Conservation (phyloP, 2,329 filamentous ascomycete species). For the Penicillium sp. region DNA sequence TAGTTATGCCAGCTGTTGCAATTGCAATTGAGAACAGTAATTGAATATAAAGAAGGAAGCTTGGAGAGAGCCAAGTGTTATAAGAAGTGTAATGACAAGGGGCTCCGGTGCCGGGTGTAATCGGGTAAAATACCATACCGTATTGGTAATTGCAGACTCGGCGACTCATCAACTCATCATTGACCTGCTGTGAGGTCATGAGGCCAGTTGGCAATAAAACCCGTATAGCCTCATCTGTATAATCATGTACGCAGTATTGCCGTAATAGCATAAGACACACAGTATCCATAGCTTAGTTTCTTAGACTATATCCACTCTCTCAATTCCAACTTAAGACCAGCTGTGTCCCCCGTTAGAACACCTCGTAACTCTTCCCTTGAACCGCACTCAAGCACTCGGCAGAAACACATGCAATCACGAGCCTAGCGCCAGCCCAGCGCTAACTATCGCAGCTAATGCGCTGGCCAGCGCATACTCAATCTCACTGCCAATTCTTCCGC, state of each 20-base stretch:
- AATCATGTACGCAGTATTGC: background rate
- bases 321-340: background rate
- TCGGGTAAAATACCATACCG: slow-evolving; percentile 7
- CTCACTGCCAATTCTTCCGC: background rate
- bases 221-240: background rate
- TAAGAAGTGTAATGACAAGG: background rate
- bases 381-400: background rate
- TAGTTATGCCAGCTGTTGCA: background rate
- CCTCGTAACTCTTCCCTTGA: background rate
- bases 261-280: background rate
- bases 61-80: background rate
- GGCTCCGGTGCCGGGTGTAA: slow-evolving; percentile 3
- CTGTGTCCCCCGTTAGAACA: background rate
- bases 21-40: background rate
- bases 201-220: slow-evolving; percentile 1
- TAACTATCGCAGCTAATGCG: background rate
- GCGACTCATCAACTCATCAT: slow-evolving; percentile 9
- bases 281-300: slow-evolving; percentile 4
- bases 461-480: background rate
- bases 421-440: background rate
- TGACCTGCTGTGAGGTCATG: slow-evolving; percentile 5
- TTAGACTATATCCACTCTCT: background rate
- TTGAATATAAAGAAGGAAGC: background rate
- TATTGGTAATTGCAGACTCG: background rate
- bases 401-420: slow-evolving; percentile 2